phyloP scores from a whole-genome alignment of 768 basidiomycete genomes.

The Phaeotremella fagi region DNA sequence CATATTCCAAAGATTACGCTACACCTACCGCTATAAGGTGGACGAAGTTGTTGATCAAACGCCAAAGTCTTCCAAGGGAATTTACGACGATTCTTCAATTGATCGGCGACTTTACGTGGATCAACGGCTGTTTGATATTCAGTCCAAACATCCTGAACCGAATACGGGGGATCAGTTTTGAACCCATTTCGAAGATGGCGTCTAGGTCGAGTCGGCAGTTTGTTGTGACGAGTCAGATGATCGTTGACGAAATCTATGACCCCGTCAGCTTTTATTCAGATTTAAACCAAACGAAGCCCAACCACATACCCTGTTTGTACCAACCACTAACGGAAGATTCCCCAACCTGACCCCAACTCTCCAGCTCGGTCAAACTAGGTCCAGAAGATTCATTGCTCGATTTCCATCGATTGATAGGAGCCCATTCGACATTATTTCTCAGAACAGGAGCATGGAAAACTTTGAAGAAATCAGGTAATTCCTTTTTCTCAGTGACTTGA shows the following conservation, averaged over 20 bases:
- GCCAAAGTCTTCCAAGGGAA: constrained; percentile 77
- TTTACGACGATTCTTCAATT: constrained; percentile 59
- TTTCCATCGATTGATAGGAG: constrained; percentile 33
- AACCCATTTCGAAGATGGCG: constrained; percentile 20
- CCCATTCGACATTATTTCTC: constrained; percentile 34
- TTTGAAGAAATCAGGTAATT: constrained; percentile 29
- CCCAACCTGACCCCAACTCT: not conserved
- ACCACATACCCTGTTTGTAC: not conserved
- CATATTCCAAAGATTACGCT: not conserved
- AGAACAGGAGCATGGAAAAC: constrained; percentile 30
- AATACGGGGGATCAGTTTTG: constrained; percentile 25
- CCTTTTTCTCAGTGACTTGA: not conserved
- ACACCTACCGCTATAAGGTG: constrained; percentile 74
- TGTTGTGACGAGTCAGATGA: not conserved
- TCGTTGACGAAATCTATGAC: not conserved
- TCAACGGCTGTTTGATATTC: constrained; percentile 59
- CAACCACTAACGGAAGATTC: not conserved
- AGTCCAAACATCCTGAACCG: constrained; percentile 32
- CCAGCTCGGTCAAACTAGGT: not conserved
- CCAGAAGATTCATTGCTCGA: not conserved
- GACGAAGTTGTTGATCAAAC: constrained; percentile 77
- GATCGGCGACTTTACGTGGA: constrained; percentile 61
- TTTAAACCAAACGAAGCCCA: not conserved
- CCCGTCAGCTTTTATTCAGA: not conserved
- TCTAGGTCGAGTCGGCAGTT: not conserved